Conservation (phyloP, 1,284 basidiomycete genomes). For the Pseudozyma hubeiensis region DNA sequence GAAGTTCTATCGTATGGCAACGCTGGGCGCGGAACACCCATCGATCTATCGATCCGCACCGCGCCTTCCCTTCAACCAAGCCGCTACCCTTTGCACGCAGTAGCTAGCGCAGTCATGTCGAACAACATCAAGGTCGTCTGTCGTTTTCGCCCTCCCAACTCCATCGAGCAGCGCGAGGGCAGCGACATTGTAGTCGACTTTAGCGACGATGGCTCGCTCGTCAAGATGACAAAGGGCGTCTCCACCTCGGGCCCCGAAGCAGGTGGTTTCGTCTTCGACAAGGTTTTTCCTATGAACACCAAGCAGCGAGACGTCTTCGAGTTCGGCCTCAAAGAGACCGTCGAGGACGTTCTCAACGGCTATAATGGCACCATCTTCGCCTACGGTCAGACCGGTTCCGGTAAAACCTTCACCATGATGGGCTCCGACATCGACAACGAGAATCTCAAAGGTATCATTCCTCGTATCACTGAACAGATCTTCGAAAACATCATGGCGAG, state of each 20-base stretch:
- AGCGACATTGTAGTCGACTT: constrained; percentile 92
- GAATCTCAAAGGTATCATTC: constrained; percentile 86
- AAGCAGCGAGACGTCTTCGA: constrained; percentile 96
- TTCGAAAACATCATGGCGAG: constrained; percentile 97
- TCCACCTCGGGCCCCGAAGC: constrained; percentile 70
- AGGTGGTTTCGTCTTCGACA: constrained; percentile 96
- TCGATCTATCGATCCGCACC: too few species aligned
- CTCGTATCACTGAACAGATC: constrained; percentile 98
- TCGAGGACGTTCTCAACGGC: constrained; percentile 88
- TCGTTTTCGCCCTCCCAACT: constrained; percentile 89
- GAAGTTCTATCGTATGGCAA: too few species aligned
- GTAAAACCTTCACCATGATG: constrained; percentile 71
- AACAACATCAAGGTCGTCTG: constrained; percentile 66
- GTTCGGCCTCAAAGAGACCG: constrained; percentile 91
- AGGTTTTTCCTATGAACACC: constrained; percentile 93
- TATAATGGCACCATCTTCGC: constrained; percentile 93
- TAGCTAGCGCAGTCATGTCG: constrained; percentile 41
- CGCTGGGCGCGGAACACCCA: too few species aligned
- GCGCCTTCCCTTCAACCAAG: too few species aligned
- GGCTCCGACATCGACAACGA: constrained; percentile 94
- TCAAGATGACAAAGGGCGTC: constrained; percentile 72
- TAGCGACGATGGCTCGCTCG: constrained; percentile 83
- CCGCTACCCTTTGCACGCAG: not conserved
- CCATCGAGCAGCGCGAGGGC: constrained; percentile 86
- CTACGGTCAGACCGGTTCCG: constrained; percentile 92